A percentile compares a stretch with the other conserved stretches of the same genome.
These are phyloP conservation scores for Trichophyton equinum DNA, from an alignment of 2,329 filamentous ascomycete species.

Conservation along the genomic window DNA sequence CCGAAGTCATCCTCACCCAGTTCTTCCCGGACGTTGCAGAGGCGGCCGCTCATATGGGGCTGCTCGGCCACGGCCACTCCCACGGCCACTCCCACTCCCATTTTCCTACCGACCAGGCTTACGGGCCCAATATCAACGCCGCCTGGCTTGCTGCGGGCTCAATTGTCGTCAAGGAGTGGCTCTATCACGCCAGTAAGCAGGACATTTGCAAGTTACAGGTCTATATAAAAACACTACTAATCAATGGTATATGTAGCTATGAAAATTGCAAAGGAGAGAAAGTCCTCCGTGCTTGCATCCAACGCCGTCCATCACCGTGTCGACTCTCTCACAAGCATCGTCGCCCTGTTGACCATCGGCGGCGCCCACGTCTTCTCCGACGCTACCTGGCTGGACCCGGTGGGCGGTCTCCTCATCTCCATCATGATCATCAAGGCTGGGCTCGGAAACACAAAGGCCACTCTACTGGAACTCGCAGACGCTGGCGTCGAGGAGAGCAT, in stretches of 20 bases:
- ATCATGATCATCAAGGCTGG: constrained; percentile 87
- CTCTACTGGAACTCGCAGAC: constrained; percentile 83
- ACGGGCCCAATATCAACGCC: constrained; percentile 76
- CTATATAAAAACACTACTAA: neutral
- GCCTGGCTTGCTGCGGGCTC: constrained; percentile 88
- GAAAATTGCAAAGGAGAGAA: constrained; percentile 87
- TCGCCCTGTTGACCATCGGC: constrained; percentile 77
- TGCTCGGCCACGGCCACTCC: constrained; percentile 45
- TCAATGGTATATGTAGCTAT: constrained; percentile 48
- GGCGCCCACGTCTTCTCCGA: constrained; percentile 77
- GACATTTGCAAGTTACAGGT: neutral
- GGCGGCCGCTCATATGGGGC: constrained; percentile 27
- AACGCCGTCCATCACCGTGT: constrained; percentile 95
- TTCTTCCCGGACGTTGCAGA: constrained; percentile 56
- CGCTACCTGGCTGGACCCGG: constrained; percentile 85
- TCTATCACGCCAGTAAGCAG: constrained; percentile 87
- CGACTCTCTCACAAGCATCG: constrained; percentile 88
- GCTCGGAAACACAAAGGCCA: constrained; percentile 67
- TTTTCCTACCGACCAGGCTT: constrained; percentile 41
- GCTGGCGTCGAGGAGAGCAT: constrained; percentile 77
- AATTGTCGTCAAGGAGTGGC: constrained; percentile 88
- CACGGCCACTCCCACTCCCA: constrained; percentile 52
- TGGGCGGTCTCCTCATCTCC: constrained; percentile 85
- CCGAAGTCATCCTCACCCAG: constrained; percentile 56
- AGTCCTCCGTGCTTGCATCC: constrained; percentile 88